Evolutionary conservation across 164 flowering plant species (phyloP), one percentile per base, ranked within the genome.

Genomic region (Macadamia integrifolia): DNA sequence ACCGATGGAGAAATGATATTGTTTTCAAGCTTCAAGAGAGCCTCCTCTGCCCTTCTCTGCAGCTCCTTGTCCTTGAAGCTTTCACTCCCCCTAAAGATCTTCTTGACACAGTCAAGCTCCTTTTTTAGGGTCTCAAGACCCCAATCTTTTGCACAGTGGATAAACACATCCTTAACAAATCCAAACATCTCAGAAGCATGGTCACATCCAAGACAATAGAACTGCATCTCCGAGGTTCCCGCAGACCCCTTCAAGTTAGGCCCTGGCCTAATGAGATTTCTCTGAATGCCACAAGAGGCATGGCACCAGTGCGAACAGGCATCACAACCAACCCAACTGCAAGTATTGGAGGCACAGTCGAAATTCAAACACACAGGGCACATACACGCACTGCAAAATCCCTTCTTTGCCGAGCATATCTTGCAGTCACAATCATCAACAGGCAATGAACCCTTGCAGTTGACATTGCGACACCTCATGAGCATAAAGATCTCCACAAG

Each of bases 271-370:
- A 93, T 90, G 58, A 88, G 88, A 65, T 86, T 81, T 79, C 64
- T 83, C 72, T 85, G 78, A 42, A 90, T 79, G 49, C 91, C 96
- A 77, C 98, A 93, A 10, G 80, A 78, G 46, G 98, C 94, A 82
- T 93, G 98, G 69, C 96, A 94, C 98, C 98, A 92, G 70, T 92
- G 98, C 5, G 89, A 83, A 66, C 98, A 94, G 9, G 80, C 88
- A 78, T 94, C 97, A 68, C 97, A 94, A 1, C 98, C 98, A 66
- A 94, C 97, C 98, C 97, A 94, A 77, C 96, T 94, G 75, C 98
- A 92, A 63, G 97, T 94, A 60, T 92, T 87, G 63, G 18, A 80
- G 13, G 98, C 98, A 72, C 87, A 90, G 71, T 94, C 97, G 50
- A 90, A 94, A 43, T 79, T 87, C 75, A 83, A 69, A 67, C 98